Conservation (phyloP, 441 rosid species). For the Arabidopsis lyrata region DNA sequence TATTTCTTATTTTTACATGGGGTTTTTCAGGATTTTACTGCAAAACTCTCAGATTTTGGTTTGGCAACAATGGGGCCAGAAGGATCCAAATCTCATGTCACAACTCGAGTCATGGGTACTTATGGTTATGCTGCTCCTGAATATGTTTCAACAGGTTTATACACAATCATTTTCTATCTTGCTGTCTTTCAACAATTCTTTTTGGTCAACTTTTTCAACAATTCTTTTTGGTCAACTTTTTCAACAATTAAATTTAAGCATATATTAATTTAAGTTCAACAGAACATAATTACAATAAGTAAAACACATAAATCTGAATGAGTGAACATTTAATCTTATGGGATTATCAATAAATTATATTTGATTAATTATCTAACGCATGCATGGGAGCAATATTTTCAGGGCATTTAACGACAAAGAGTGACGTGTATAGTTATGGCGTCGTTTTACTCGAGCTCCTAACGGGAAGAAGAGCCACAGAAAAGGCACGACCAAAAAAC, state of each 20-base stretch:
- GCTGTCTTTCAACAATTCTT: neutral
- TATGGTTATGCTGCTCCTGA: constrained; percentile 80
- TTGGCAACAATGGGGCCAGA: constrained; percentile 80
- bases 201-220: neutral
- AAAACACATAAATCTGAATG: neutral
- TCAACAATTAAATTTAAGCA: neutral
- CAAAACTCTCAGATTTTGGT: constrained; percentile 74
- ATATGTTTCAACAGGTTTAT: constrained; percentile 68
- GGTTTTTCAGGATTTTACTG: constrained; percentile 57
- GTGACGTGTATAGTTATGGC: constrained; percentile 74
- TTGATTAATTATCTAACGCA: constrained; percentile 8
- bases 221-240: neutral
- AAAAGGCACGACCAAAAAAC: constrained; percentile 58
- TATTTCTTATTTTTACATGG: too few species aligned
- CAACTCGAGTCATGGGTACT: constrained; percentile 81
- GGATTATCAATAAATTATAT: neutral
- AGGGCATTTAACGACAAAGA: constrained; percentile 75
- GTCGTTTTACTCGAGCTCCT: constrained; percentile 66
- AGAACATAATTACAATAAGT: neutral
- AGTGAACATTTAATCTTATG: neutral
- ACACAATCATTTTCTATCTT: neutral
- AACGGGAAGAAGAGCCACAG: constrained; percentile 68
- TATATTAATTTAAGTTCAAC: neutral
- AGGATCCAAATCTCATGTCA: constrained; percentile 75
- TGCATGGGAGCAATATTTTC: constrained; percentile 22